Base-by-base conservation (phyloP, 345 rosid genomes). In the Murraya paniculata region DNA sequence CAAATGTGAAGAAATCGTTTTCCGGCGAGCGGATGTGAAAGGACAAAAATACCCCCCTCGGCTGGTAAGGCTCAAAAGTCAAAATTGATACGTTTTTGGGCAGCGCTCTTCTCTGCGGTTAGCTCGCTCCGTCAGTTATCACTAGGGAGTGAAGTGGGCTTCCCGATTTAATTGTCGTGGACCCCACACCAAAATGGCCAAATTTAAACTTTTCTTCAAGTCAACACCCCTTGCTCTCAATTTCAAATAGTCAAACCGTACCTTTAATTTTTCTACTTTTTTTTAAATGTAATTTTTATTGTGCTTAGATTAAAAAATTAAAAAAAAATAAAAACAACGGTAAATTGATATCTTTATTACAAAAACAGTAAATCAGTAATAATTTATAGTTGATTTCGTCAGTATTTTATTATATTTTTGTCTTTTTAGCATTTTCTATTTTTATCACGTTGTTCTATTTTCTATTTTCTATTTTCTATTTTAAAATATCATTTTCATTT, bases 61-160 rank as follows among this genome's bases (percentile, higher is more conserved):
- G 5, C 0, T 35, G 3, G 39, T 5, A 38, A 18, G 50, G 50
- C 5, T 45, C 16, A 30, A 18, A 30, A 16, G 78, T 75, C 78
- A 75, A 75, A 62, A 6, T 3, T 22, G 72, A 33, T 24, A 18
- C 72, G 64, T 75, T 24, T 65, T 75, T 6, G 78, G 72, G 65
- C 16, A 64, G 60, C 60, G 71, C 60, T 16, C 5, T 35, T 66
- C 72, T n/a, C 53, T 75, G 27, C 53, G 9, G 14, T 36, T 36
- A 21, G 30, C 45, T 56, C 69, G 33, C 69, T 30, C 69, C 60
- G 64, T 14, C 45, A 21, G 62, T 70, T 53, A 1, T 70, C n/a
- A 19, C 25, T 9, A 28, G 31, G 3, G 18, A 7, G 50, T 45
- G 18, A 4, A 3, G 57, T 53, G 57, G 57, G 9, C 7, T 64